Conservation (phyloP, 345 rosid genomes). For the Diplotaxis tenuifolia region DNA sequence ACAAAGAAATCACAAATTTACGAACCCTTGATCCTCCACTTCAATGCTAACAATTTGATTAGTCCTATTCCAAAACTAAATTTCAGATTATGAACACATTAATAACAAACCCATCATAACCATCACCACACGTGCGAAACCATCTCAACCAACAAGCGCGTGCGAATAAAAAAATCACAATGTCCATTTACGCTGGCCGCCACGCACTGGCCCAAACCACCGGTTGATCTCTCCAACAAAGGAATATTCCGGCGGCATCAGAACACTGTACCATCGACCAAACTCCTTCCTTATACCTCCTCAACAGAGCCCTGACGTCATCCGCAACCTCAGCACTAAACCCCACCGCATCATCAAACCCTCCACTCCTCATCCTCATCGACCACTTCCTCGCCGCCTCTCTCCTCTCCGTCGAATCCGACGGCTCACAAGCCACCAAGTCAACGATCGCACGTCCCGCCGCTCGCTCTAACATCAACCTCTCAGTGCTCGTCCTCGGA, state of each 20-base stretch:
- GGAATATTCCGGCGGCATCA: slow-evolving; percentile 81
- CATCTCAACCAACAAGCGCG: slow-evolving; percentile 15
- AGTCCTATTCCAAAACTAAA: slow-evolving; percentile 30
- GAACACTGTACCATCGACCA: slow-evolving; percentile 77
- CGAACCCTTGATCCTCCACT: background rate
- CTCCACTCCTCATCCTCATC: slow-evolving; percentile 54
- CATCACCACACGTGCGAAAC: slow-evolving; percentile 50
- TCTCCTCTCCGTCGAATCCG: slow-evolving; percentile 66
- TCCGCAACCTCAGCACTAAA: slow-evolving; percentile 90
- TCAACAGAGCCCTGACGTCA: slow-evolving; percentile 82
- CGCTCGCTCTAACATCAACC: slow-evolving; percentile 77
- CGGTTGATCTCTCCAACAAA: slow-evolving; percentile 91
- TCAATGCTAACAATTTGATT: slow-evolving; percentile 17
- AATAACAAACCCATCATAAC: slow-evolving; percentile 30
- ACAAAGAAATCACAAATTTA: background rate
- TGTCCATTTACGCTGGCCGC: slow-evolving; percentile 49
- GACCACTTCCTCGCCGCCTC: slow-evolving; percentile 84
- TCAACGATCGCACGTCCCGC: slow-evolving; percentile 80
- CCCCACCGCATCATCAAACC: slow-evolving; percentile 41
- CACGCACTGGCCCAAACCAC: slow-evolving; percentile 98
- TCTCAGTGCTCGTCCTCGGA: slow-evolving; percentile 70
- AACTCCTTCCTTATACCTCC: slow-evolving; percentile 86
- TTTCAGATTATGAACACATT: slow-evolving; percentile 28
- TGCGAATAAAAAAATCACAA: background rate
- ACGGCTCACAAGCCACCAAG: slow-evolving; percentile 70